phyloP scores from a whole-genome alignment of 306 rosid species.

The Clitoria ternatea region DNA sequence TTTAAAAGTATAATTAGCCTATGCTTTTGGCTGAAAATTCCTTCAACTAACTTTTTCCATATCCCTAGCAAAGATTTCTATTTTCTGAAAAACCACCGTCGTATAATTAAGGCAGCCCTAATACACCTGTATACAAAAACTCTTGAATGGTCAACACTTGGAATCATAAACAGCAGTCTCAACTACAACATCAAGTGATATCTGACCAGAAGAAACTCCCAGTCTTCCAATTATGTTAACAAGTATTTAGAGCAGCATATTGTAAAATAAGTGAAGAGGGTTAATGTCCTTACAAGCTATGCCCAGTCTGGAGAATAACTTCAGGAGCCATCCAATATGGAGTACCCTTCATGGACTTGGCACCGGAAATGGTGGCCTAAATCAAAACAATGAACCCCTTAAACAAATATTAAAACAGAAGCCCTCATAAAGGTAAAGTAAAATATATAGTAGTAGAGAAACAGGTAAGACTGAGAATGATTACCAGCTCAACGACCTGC shows the following conservation, averaged over 20 bases:
- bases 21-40: neutral
- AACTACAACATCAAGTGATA: neutral
- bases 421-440: conserved; percentile 13
- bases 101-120: conserved; percentile 1
- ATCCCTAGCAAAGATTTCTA: neutral
- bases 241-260: conserved; percentile 16
- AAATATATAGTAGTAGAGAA: conserved; percentile 9
- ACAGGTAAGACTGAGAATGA: conserved; percentile 10
- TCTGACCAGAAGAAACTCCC: conserved; percentile 22
- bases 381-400: conserved; percentile 26
- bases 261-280: conserved; percentile 21
- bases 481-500: conserved; percentile 98
- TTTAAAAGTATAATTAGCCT: neutral
- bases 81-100: neutral
- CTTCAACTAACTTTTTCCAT: neutral
- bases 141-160: neutral
- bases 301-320: conserved; percentile 99
- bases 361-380: conserved; percentile 97
- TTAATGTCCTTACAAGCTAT: conserved; percentile 83
- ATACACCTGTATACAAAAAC: conserved; percentile 7
- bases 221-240: conserved; percentile 4
- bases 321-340: conserved; percentile 99
- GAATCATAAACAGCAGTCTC: neutral
- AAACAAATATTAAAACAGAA: conserved; percentile 21
- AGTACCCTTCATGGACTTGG: conserved; percentile 99